Evolutionary conservation across 2,329 filamentous ascomycete species (phyloP), one percentile per base, ranked within the genome.

Genomic region (Exophiala xenobiotica): DNA sequence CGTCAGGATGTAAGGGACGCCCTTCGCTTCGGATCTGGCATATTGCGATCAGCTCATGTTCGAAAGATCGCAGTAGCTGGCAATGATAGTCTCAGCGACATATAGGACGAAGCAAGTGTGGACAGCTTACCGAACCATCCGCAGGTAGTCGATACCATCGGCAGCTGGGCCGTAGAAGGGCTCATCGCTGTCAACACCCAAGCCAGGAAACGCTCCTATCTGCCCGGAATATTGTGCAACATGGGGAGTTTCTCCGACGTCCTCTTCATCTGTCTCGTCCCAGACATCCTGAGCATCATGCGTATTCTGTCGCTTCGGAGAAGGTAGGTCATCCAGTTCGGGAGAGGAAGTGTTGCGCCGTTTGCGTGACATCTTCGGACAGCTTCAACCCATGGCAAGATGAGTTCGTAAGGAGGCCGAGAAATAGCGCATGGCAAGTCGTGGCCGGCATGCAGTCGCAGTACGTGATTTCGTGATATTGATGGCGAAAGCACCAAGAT

Each of bases 1-100:
- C 39, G 83, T 79, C 45, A 93, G 78, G 8, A 93, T 72, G 59
- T 85, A 79, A 1, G 89, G 89, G 26, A 95, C 85, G 7, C 76
- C 71, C 54, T 75, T 81, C n/a, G 88, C 88, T 79, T 95, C 84
- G 60, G 81, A 78, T 72, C 88, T 93, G 70, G 16, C 11, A 40
- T n/a, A 41, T 37, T 14, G 44, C n/a, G 16, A 37, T 51, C 39
- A 51, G 55, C 56, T 39, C 29, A 22, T 18, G 22, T 12, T 31
- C 24, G 3, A 18, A 19, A 20, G 16, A n/a, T n/a, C 7, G n/a
- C 41, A 39, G 4, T 45, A n/a, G 19, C 31, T 45, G 33, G n/a
- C 18, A 33, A 8, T 35, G 22, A 16, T n/a, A 37, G 22, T 45
- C 58, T 64, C 56, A 61, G 62, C 48, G 52, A 38, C 27, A 24